A percentile compares a stretch with the other conserved stretches of the same genome.
These are phyloP conservation scores for Obelidium mucronatum DNA, from an alignment of 192 early-diverging fungal genomes.

Conservation along the genomic window DNA sequence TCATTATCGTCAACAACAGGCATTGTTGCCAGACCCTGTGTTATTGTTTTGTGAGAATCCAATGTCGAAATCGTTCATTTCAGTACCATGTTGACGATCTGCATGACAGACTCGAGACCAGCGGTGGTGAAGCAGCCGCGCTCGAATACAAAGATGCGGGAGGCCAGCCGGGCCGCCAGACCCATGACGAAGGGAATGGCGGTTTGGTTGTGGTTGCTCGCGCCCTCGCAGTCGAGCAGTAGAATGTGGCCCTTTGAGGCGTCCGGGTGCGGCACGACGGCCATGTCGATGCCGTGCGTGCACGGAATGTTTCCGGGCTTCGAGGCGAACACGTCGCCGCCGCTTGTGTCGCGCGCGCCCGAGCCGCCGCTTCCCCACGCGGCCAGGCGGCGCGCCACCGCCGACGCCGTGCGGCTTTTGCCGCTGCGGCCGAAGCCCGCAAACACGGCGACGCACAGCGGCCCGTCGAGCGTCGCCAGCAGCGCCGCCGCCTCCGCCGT, in stretches of 20 bases:
- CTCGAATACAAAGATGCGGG: conserved; percentile 61
- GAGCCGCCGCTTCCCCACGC: conserved; percentile 10
- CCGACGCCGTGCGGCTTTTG: conserved; percentile 53
- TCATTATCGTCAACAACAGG: conserved; percentile 44
- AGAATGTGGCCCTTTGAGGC: conserved; percentile 50
- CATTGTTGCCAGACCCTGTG: conserved; percentile 31
- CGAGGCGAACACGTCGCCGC: conserved; percentile 40
- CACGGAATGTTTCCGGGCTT: conserved; percentile 60
- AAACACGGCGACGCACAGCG: conserved; percentile 58
- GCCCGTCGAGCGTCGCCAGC: conserved; percentile 49
- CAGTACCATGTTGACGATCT: conserved; percentile 62
- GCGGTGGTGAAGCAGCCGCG: conserved; percentile 63
- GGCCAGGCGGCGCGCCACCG: conserved; percentile 47
- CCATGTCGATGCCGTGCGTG: conserved; percentile 66
- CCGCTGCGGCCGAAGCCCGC: conserved; percentile 59
- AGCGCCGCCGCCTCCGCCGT: conserved; percentile 52
- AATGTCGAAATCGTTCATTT: not conserved
- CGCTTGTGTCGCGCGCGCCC: not conserved
- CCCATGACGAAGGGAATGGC: conserved; percentile 65
- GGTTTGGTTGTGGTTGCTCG: conserved; percentile 60
- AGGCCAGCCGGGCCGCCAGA: conserved; percentile 58
- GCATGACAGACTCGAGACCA: conserved; percentile 63
- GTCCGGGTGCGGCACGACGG: conserved; percentile 53
- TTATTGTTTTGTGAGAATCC: not conserved
- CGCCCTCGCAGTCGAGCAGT: conserved; percentile 63